Evolutionary conservation across 345 rosid genomes (phyloP), one percentile per base, ranked within the genome.

Genomic region (Eucalyptus pauciflora): DNA sequence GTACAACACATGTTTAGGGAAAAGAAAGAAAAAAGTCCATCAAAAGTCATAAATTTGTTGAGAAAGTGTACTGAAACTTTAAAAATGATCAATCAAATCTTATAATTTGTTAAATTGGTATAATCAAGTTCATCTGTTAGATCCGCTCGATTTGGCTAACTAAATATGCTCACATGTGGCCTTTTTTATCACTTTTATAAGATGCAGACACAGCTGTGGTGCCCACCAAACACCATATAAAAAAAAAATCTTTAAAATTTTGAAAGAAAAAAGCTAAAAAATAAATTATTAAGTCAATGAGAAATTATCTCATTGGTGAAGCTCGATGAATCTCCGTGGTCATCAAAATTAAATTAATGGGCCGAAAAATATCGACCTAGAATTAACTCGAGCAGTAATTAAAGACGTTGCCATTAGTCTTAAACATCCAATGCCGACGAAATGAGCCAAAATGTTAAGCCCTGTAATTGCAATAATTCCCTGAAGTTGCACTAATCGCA

Each of bases 21-120:
- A 62, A 62, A 29, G 17, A 62, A 0, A 29, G 33, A 31, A 62
- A 62, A 12, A 62, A 29, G 33, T 62, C 16, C 17, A 62, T 29
- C 17, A 62, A 62, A 62, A 31, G 41, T 15, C 6, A 8, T 31
- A 67, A 67, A 15, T 15, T 16, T 67, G 0, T 67, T 25, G 2
- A 11, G 7, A n/a, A 31, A 67, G 10, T 67, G 3, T 67, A 8
- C 6, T 67, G 31, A n/a, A 67, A n/a, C 10, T 60, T 60, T 27
- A 0, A 1, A 27, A 60, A 5, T 3, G 6, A 25, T 2, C 20
- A 67, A 14, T 31, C 5, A 67, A 67, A 31, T 67, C 6, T 3
- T 8, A 31, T 7, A 67, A 15, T 6, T 67, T 4, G 0, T 8
- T 16, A 64, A 67, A 67, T 67, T 15, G 1, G 0, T n/a, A 0